Evolutionary conservation across 2,329 filamentous ascomycete species (phyloP), one percentile per base, ranked within the genome.

Genomic region (Aschersonia sp.): DNA sequence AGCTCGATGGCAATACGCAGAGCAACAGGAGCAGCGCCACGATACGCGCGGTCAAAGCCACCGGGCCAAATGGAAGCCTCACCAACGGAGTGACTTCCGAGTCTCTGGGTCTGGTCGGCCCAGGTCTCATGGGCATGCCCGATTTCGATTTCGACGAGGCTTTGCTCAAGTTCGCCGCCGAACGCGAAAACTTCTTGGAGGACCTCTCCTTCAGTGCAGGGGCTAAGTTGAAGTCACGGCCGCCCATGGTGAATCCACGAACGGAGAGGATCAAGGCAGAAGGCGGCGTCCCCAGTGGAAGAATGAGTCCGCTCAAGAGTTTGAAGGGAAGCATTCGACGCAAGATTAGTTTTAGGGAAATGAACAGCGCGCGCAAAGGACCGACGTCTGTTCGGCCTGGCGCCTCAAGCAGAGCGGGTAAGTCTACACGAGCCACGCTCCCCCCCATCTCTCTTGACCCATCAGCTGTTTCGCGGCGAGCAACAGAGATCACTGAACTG

Each of bases 101-200:
- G 7, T 46, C 39, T 2, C 41, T 31, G 30, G 37, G 22, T 14
- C 43, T 29, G 43, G 49, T 31, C 5, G 42, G 44, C 10, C 35
- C 42, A 4, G 49, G 44, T 11, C 46, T 49, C 6, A 42, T 51
- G 8, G 40, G 47, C 29, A 65, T 75, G 52, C 68, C 65, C 49
- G 87, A 94, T 60, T 87, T 86, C 58, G 92, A 97, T 63, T 98
- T 98, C 58, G 92, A 97, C 61, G 82, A 85, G 59, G 90, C 92
- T 30, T 73, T 98, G 55, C 70, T 88, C 58, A 97, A 96, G 67
- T 98, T 98, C 63, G 88, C 92, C 43, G 84, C 83, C n/a, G 90
- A 97, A 68, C 76, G 92, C 54, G 92, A 98, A 58, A 84, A 83
- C 51, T 98, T 98, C 58, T 71, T 97, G 46, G 87, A 94, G 53